Percentiles rank a stretch among this genome's conserved stretches.
These are phyloP conservation scores for Diplocarpon rosae DNA, from an alignment of 2,329 filamentous ascomycete genomes.

Conservation along the genomic window DNA sequence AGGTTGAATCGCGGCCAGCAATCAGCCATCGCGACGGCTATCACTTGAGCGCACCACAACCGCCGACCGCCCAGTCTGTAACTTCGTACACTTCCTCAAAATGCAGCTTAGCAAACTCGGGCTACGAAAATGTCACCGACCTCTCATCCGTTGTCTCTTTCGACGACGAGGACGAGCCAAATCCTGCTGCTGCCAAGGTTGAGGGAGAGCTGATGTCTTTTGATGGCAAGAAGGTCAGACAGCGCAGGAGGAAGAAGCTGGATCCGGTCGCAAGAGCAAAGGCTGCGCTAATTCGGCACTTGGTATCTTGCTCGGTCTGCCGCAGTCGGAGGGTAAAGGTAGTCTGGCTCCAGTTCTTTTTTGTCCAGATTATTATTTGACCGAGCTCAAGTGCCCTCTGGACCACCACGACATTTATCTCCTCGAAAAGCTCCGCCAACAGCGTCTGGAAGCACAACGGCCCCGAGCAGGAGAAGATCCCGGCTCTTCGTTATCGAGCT, in stretches of 20 bases:
- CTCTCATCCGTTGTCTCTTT: slow-evolving; percentile 24
- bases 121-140: slow-evolving; percentile 15
- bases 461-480: slow-evolving; percentile 2
- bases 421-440: slow-evolving; percentile 14
- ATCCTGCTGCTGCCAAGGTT: slow-evolving; percentile 6
- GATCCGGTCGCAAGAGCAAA: slow-evolving; percentile 17
- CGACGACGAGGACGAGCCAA: slow-evolving; percentile 14
- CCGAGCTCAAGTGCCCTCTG: slow-evolving; percentile 19
- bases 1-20: slow-evolving; percentile 9
- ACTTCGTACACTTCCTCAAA: slow-evolving; percentile 16
- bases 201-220: slow-evolving; percentile 15
- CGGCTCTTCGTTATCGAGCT: slow-evolving; percentile 7
- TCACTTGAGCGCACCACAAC: slow-evolving; percentile 9
- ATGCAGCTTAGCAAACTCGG: slow-evolving; percentile 10
- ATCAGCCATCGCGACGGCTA: slow-evolving; percentile 11
- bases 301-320: slow-evolving; percentile 21
- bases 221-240: slow-evolving; percentile 18
- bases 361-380: not conserved
- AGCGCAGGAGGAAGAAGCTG: slow-evolving; percentile 16
- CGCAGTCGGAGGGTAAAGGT: slow-evolving; percentile 16
- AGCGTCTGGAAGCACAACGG: slow-evolving; percentile 1
- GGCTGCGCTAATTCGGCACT: slow-evolving; percentile 22
- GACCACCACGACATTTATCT: slow-evolving; percentile 23
- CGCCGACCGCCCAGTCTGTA: slow-evolving; percentile 14
- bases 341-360: slow-evolving; percentile 1